phyloP scores from a whole-genome alignment of 192 early-diverging fungal genomes.

The Coemansia aciculifera region DNA sequence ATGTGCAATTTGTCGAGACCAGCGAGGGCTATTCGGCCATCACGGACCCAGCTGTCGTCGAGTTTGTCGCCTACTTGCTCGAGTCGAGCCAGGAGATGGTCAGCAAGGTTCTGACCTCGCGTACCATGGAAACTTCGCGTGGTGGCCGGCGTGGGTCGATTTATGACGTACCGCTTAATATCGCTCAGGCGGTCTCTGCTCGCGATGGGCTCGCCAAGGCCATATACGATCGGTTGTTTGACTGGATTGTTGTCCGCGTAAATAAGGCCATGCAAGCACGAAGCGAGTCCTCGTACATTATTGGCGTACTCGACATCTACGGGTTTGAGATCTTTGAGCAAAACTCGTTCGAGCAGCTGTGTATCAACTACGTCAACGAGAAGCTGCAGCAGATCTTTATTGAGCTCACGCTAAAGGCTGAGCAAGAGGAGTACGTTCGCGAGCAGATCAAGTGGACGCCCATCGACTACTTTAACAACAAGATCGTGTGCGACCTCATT shows the following conservation, averaged over 20 bases:
- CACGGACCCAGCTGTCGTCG: constrained; percentile 61
- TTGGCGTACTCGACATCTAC: constrained; percentile 98
- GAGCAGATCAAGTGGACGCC: constrained; percentile 98
- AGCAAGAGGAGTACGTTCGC: constrained; percentile 97
- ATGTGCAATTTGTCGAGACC: constrained; percentile 85
- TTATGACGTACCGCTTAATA: constrained; percentile 88
- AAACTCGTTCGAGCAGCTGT: constrained; percentile 98
- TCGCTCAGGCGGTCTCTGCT: constrained; percentile 82
- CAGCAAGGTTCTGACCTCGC: constrained; percentile 65
- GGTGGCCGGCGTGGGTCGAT: constrained; percentile 74
- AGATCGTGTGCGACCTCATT: constrained; percentile 97
- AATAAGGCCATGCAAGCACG: constrained; percentile 81
- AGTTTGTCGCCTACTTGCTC: constrained; percentile 74
- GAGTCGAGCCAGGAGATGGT: constrained; percentile 62
- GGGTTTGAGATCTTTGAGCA: constrained; percentile 96
- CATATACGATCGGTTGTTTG: constrained; percentile 93
- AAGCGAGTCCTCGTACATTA: constrained; percentile 61
- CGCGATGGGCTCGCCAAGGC: constrained; percentile 92
- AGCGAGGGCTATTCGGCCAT: constrained; percentile 70
- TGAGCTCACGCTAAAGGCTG: constrained; percentile 95
- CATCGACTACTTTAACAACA: constrained; percentile 99
- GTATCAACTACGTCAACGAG: constrained; percentile 99
- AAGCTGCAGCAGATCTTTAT: constrained; percentile 99
- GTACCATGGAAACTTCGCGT: constrained; percentile 74
- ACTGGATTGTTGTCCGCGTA: constrained; percentile 96